Evolutionary conservation across 2,329 filamentous ascomycete species (phyloP), one percentile per base, ranked within the genome.

Genomic region (Alternaria panax): DNA sequence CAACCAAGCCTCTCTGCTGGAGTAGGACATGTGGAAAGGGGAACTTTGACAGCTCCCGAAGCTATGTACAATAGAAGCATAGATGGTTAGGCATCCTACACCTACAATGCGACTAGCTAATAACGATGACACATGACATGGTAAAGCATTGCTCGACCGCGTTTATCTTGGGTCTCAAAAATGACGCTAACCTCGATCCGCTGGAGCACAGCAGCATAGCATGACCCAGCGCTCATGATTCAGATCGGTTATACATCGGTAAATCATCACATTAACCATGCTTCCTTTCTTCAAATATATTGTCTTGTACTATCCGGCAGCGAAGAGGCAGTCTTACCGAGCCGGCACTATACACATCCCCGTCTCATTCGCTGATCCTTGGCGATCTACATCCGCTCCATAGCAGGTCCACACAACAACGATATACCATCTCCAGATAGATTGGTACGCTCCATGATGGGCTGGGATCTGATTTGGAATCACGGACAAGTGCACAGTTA

Each of bases 1-100:
- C 65, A 98, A 97, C 84, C 94, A 99, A 83, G 95, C 95, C 51
- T 96, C 92, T 60, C 84, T 96, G 85, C 84, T 99, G 70, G 95
- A 99, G 86, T 99, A 88, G 69, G 53, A 48, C 38, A 24, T 32
- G 24, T 43, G 20, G n/a, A 42, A 57, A 8, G 32, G 46, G 36
- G 9, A 50, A 52, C 41, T 47, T 48, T 25, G 41, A 60, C 47
- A 14, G 36, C 36, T 59, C 43, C 46, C 22, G 36, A 59, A 57
- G 60, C 66, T 60, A 62, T 76, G 74, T 76, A 75, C 62, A 65
- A 72, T 72, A 73, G 32, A 64, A 70, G 63, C 72, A 72, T 74
- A 73, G 69, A 74, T 41, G 60, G 58, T 57, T 57, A 57, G 57
- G 51, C 61, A 59, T 60, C 47, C 32, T 48, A 27, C 14, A 50